phyloP scores from a whole-genome alignment of 2,329 filamentous ascomycete genomes.

The Fusarium dimerum region DNA sequence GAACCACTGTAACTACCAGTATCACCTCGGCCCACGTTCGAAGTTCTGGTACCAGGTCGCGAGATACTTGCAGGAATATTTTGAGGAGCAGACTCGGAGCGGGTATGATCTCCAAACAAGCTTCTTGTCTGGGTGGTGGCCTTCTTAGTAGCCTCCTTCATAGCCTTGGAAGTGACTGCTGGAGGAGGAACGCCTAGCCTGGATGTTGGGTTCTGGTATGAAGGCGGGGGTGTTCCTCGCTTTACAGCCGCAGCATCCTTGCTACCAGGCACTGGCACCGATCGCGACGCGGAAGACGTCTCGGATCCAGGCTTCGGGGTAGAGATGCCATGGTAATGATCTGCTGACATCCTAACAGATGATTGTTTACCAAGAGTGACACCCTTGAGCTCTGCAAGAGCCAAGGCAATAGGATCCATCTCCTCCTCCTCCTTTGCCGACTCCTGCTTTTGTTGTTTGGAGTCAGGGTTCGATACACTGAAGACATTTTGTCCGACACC shows the following conservation, averaged over 20 bases:
- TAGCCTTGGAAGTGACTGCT: conserved; percentile 88
- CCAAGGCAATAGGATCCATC: conserved; percentile 85
- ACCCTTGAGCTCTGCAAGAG: conserved; percentile 88
- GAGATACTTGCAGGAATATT: conserved; percentile 25
- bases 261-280: conserved; percentile 59
- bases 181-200: conserved; percentile 86
- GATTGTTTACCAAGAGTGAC: conserved; percentile 76
- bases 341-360: conserved; percentile 84
- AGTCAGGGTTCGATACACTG: conserved; percentile 80
- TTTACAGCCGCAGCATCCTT: conserved; percentile 54
- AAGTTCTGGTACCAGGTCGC: conserved; percentile 7
- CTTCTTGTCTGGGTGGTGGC: conserved; percentile 81
- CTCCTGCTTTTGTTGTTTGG: conserved; percentile 39
- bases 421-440: conserved; percentile 60
- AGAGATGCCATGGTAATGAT: conserved; percentile 89
- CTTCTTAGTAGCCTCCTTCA: conserved; percentile 92
- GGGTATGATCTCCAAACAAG: conserved; percentile 62
- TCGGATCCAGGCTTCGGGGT: conserved; percentile 68
- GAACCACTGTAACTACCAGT: conserved; percentile 30
- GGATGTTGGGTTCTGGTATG: conserved; percentile 69
- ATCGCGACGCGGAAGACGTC: conserved; percentile 34
- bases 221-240: conserved; percentile 80
- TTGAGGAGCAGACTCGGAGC: conserved; percentile 30
- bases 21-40: conserved; percentile 21
- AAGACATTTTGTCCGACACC: conserved; percentile 97